Evolutionary conservation across 495 filamentous ascomycete genomes (phyloP).

Genomic region (Hypoxylon rickii): DNA sequence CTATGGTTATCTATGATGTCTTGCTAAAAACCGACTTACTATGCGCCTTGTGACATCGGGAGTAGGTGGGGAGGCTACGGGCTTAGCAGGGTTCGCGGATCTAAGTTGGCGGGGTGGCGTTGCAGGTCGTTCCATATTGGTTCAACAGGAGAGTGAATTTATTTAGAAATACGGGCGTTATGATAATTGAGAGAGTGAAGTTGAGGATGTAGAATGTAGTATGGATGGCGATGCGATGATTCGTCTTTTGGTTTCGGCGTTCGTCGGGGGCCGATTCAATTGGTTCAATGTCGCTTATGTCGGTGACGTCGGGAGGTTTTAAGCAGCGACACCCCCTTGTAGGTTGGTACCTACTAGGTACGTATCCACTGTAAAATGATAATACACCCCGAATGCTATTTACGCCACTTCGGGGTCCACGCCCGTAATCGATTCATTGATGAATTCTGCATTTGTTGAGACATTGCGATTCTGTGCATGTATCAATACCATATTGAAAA

Average conservation of each 20-base stretch:
- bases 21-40: constrained; percentile 47
- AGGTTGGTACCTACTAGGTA: neutral
- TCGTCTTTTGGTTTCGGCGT: no score
- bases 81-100: constrained; percentile 37
- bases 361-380: no score
- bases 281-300: constrained; percentile 1
- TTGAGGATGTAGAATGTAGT: no score
- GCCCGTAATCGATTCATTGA: neutral
- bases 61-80: constrained; percentile 63
- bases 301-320: constrained; percentile 34
- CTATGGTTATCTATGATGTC: constrained; percentile 6
- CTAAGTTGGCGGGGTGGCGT: constrained; percentile 62
- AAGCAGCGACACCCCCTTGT: neutral
- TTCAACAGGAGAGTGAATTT: no score
- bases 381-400: neutral
- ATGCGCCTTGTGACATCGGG: constrained; percentile 75
- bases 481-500: no score
- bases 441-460: no score
- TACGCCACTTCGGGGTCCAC: neutral
- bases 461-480: no score
- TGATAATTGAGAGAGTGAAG: no score
- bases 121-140: constrained; percentile 50
- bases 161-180: no score
- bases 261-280: neutral
- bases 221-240: no score